These are phyloP conservation scores for Ogataea minuta DNA, from an alignment of 805 yeast genomes.

Conservation along the genomic window DNA sequence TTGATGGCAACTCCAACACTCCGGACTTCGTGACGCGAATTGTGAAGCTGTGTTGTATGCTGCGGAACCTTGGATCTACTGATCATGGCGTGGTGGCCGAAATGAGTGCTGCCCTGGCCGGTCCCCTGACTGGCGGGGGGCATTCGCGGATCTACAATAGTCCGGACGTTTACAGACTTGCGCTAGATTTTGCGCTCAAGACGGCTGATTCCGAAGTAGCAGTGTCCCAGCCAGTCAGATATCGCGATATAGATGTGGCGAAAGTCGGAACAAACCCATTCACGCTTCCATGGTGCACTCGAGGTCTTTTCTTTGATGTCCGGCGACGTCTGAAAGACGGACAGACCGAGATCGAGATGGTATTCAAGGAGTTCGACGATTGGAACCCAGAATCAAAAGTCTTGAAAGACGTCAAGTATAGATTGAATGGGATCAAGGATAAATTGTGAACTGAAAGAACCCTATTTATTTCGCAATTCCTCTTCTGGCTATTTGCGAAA, in stretches of 20 bases:
- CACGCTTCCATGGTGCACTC: slow-evolving; percentile 87
- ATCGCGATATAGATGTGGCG: slow-evolving; percentile 53
- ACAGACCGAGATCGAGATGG: slow-evolving; percentile 53
- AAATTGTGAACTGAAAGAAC: slow-evolving; percentile 21
- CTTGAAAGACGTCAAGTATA: slow-evolving; percentile 76
- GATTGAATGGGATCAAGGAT: slow-evolving; percentile 36
- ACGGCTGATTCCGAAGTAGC: slow-evolving; percentile 45
- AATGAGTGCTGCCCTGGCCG: slow-evolving; percentile 75
- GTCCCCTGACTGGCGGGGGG: slow-evolving; percentile 93
- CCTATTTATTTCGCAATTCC: not conserved
- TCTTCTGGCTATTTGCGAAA: not conserved
- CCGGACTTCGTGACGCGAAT: slow-evolving; percentile 78
- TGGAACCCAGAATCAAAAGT: slow-evolving; percentile 89
- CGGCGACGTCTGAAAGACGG: slow-evolving; percentile 37
- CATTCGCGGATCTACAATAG: slow-evolving; percentile 89
- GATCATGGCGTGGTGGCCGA: slow-evolving; percentile 89
- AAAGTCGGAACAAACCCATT: slow-evolving; percentile 76
- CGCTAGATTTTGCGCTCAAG: slow-evolving; percentile 69
- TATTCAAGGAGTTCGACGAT: slow-evolving; percentile 68
- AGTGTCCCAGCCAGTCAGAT: slow-evolving; percentile 30
- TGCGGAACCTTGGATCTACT: slow-evolving; percentile 72
- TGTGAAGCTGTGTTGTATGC: slow-evolving; percentile 67
- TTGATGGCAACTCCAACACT: slow-evolving; percentile 76
- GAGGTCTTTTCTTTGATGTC: slow-evolving; percentile 71
- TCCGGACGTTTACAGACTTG: slow-evolving; percentile 78